Evolutionary conservation across 305 asterid species (phyloP).

Genomic region (Galium porrigens): DNA sequence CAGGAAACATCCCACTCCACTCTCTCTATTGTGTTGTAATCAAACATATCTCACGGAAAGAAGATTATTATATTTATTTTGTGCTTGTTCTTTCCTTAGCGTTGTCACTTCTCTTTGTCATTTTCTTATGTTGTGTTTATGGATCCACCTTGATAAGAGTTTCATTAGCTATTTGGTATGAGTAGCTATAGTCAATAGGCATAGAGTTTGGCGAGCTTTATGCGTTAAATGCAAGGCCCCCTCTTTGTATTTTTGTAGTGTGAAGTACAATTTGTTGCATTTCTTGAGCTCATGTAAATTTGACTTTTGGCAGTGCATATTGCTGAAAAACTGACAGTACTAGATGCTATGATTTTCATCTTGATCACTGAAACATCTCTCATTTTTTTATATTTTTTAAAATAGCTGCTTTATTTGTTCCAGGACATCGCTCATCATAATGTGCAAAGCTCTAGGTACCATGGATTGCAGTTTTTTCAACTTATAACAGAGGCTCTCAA

Average conservation of each 20-base stretch:
- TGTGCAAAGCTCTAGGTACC: slow-evolving; percentile 44
- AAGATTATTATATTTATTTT: neutral
- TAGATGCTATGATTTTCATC: neutral
- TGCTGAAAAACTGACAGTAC: neutral
- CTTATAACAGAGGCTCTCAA: slow-evolving; percentile 14
- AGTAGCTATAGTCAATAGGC: neutral
- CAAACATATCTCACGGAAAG: neutral
- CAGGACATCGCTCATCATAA: slow-evolving; percentile 57
- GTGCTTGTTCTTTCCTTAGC: neutral
- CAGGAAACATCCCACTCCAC: neutral
- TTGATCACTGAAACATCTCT: neutral
- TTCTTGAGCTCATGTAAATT: neutral
- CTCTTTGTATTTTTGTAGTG: neutral
- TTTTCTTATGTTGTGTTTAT: neutral
- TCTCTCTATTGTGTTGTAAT: neutral
- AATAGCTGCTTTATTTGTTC: slow-evolving; percentile 30
- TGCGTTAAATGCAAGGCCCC: neutral
- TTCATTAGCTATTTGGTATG: neutral
- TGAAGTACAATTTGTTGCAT: neutral
- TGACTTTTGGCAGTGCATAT: neutral
- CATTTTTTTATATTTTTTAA: neutral
- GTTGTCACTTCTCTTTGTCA: neutral
- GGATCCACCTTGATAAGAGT: neutral
- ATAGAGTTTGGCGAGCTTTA: neutral
- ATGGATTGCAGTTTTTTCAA: slow-evolving; percentile 13